phyloP scores from a whole-genome alignment of 768 basidiomycete species.

The Multifurca ochricompacta region DNA sequence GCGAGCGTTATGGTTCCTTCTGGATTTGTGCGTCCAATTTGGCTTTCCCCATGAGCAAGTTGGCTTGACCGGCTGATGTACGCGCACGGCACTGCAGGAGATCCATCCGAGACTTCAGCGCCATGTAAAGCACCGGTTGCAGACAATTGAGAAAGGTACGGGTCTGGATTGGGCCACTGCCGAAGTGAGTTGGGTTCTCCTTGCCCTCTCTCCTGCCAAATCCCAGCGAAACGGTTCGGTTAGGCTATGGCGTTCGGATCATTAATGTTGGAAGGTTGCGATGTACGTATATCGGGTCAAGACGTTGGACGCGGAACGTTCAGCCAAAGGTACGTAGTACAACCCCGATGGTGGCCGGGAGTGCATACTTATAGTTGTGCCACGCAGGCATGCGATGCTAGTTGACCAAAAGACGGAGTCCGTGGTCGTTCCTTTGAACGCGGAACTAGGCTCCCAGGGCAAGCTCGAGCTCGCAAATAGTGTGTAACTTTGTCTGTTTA shows the following conservation, averaged over 20 bases:
- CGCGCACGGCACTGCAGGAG: conserved; percentile 38
- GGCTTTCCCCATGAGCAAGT: background rate
- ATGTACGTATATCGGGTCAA: conserved; percentile 87
- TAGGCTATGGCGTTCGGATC: conserved; percentile 86
- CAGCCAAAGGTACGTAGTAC: conserved; percentile 51
- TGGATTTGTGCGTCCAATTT: conserved; percentile 57
- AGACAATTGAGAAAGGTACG: conserved; percentile 56
- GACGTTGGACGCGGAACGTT: conserved; percentile 90
- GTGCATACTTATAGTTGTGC: background rate
- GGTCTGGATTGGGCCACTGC: conserved; percentile 87
- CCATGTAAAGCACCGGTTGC: conserved; percentile 71
- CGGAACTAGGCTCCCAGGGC: conserved; percentile 44
- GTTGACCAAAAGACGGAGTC: conserved; percentile 81
- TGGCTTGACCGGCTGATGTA: background rate
- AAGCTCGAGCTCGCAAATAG: conserved; percentile 86
- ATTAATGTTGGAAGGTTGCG: conserved; percentile 71
- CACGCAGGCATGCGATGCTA: conserved; percentile 73
- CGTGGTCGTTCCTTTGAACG: conserved; percentile 77
- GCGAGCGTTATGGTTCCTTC: conserved; percentile 57
- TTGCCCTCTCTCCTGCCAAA: background rate
- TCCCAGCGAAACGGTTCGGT: background rate
- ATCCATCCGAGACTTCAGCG: conserved; percentile 72
- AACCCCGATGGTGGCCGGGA: background rate
- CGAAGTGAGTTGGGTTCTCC: conserved; percentile 43
- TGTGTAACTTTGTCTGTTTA: conserved; percentile 27